Evolutionary conservation across 192 early-diverging fungal species (phyloP), one percentile per base, ranked within the genome.

Genomic region (Dissophora globulifera): DNA sequence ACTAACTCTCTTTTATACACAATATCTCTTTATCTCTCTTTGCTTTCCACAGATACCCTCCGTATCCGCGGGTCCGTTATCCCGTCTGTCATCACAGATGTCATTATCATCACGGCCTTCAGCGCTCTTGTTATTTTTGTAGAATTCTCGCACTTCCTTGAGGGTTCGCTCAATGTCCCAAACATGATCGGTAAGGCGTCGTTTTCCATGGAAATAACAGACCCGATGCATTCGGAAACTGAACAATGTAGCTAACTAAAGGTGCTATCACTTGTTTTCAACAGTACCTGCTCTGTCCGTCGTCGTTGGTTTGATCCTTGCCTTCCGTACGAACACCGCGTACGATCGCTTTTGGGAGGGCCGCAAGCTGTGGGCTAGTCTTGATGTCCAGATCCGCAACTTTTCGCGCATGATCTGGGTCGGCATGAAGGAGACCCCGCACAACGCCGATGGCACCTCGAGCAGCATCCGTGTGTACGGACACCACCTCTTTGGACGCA

Each of bases 311-410:
- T 78, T 96, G 62, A 79, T 96, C 12, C 78, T 96, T 5, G 92
- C 90, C 26, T 96, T 96, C 76, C 87, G 94, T 46, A 92, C 90
- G 50, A 94, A 93, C 79, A 89, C 89, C 11, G 89, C 90, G 17
- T 88, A 90, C 68, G 87, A 83, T 29, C 76, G 91, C 13, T 94
- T 86, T 79, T 95, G 88, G 88, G 96, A 96, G 83, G 96, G 93
- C 15, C 87, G 96, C 35, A 86, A 90, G 64, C 67, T 89, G 25
- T 98, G 94, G 94, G 85, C 86, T 20, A 83, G 81, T 29, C 62
- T 95, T 38, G 83, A 85, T 58, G 85, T 87, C 29, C 83, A 89
- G 33, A 78, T 90, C 47, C 84, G 92, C 27, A 90, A 90, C 70
- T 75, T 88, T 46, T 79, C 90, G 31, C 84, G 92, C 17, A 78